A percentile compares a stretch with the other conserved stretches of the same genome.
These are phyloP conservation scores for Paxillus ammoniavirescens DNA, from an alignment of 768 basidiomycete species.

Conservation along the genomic window DNA sequence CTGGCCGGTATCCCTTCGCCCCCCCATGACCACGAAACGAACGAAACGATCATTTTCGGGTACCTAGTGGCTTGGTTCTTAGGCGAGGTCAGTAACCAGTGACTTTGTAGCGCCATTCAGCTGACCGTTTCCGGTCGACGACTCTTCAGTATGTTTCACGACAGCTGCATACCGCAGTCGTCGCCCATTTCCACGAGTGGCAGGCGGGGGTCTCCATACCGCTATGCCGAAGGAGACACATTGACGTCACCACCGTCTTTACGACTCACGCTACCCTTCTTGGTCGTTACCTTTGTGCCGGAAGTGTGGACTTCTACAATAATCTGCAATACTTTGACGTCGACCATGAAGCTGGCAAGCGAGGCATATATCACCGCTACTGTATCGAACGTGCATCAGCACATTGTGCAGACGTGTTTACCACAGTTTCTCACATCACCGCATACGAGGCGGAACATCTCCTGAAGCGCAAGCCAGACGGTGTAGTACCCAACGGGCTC, in stretches of 20 bases:
- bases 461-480: constrained; percentile 96
- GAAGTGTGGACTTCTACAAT: constrained; percentile 99
- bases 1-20: constrained; percentile 97
- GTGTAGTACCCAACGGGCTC: constrained; percentile 94
- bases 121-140: constrained; percentile 10
- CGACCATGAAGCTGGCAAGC: constrained; percentile 98
- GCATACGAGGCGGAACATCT: constrained; percentile 97
- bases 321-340: constrained; percentile 99
- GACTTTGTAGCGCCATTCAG: constrained; percentile 1
- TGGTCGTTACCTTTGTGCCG: constrained; percentile 97
- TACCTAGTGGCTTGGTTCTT: constrained; percentile 99
- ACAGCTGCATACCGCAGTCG: constrained; percentile 81
- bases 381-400: constrained; percentile 95
- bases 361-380: constrained; percentile 97
- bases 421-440: constrained; percentile 97
- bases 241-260: constrained; percentile 98
- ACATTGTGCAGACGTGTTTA: constrained; percentile 98
- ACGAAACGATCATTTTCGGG: constrained; percentile 96
- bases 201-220: constrained; percentile 96
- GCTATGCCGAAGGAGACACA: constrained; percentile 91
- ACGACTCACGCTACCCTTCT: constrained; percentile 98
- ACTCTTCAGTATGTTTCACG: constrained; percentile 67
- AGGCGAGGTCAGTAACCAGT: constrained; percentile 73
- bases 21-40: constrained; percentile 95
- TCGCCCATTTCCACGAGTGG: constrained; percentile 99